Base-by-base conservation (phyloP, 805 yeast genomes). In the Ogataea salicorniae region DNA sequence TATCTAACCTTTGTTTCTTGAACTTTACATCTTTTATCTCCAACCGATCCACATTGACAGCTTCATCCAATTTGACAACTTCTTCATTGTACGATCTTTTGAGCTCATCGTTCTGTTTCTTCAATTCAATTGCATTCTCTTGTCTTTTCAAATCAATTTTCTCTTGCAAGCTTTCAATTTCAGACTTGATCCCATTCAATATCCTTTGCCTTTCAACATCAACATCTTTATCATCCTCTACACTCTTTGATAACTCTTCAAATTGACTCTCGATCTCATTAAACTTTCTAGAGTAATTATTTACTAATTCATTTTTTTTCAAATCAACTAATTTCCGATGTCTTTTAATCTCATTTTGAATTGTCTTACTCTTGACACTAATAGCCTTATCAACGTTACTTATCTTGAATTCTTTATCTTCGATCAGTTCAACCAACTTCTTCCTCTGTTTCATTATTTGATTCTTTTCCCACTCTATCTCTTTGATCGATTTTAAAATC, bases 251-350 rank as follows among this genome's bases (percentile, higher is more conserved):
- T 58, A 61, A 34, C 15, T 53, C 51, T 16, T 49, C 45, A 16
- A 55, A 52, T 4, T 56, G 56, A 0, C 15, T 17, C 34, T 56
- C 59, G 9, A 60, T 54, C 47, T 54, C 59, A 37, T 37, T 26
- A 8, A 60, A 43, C 33, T 56, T 55, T 33, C 51, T 49, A 23
- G 48, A 50, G 38, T 50, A 53, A 2, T 48, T 39, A 5, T 49
- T 47, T 2, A 53, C 47, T 22, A 55, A 47, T 55, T 66, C 66
- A 58, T 63, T 57, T 67, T 69, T 64, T 69, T 57, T 56, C 62
- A 58, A 29, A 57, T 67, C 48, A 55, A 54, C 33, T 62, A 70
- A 41, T 49, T 38, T 44, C 22, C 38, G 34, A 39, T 56, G 56
- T 18, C 55, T 60, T n/a, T 58, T 57, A 7, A 71, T 64, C 48